Evolutionary conservation across 768 basidiomycete species (phyloP), one percentile per base, ranked within the genome.

Genomic region (Lentinula guzmanii): DNA sequence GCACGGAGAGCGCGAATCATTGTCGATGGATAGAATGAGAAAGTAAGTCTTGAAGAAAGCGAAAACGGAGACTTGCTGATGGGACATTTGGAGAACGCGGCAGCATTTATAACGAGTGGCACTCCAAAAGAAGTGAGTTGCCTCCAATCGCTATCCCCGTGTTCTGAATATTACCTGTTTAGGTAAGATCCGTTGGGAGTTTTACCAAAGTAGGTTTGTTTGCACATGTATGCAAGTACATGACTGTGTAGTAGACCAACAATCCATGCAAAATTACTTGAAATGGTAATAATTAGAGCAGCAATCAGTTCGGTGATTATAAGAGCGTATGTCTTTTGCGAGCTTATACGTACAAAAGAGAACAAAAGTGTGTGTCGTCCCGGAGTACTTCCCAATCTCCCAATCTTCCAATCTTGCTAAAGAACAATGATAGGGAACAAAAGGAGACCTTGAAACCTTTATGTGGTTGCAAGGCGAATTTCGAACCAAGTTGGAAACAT

Each of bases 81-180:
- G 42, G 42, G 21, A 48, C 46, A 48, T 48, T 43, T 16, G 46
- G n/a, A 21, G 18, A n/a, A 45, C 16, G n/a, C 46, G 5, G 31
- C 39, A n/a, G 53, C 53, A 52, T 52, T 52, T 52, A 52, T 52
- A 52, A 21, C 46, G 18, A 48, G 46, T 48, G 46, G 46, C 53
- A 52, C 33, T 28, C 9, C 21, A 5, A 39, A 18, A 54, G 53
- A 54, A 48, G 18, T 48, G n/a, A 48, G 46, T 48, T 48, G 46
- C 11, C 21, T 18, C 46, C 46, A 48, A 48, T 48, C 46, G 16
- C 1, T 6, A 48, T 48, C 16, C 15, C 42, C 2, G 42, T 16
- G 42, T 24, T 48, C 21, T 9, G 6, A 24, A 48, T 21, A 48
- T 48, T 48, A 48, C 46, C 21, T 18, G 5, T 21, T 48, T 48